A percentile compares a stretch with the other conserved stretches of the same genome.
phyloP scores from a whole-genome alignment of 805 yeast species.

The Saccharomyces kudriavzevii region DNA sequence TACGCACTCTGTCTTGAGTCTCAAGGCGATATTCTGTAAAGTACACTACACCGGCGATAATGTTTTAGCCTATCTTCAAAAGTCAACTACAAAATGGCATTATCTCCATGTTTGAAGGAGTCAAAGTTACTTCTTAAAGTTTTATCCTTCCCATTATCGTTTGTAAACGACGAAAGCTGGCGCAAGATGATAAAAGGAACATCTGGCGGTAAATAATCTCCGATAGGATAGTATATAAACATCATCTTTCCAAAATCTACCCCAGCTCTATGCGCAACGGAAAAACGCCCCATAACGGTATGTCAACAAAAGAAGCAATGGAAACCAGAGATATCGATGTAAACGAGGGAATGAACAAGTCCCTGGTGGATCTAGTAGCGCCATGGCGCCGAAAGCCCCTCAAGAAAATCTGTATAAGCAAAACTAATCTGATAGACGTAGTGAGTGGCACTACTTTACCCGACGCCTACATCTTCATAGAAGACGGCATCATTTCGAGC shows the following conservation, averaged over 20 bases:
- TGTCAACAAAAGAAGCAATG: not conserved
- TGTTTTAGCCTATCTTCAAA: too few relatives aligned
- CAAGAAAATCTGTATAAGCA: conserved; percentile 5
- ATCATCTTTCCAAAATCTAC: not conserved
- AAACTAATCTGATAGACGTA: conserved; percentile 8
- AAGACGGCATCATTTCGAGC: conserved; percentile 7
- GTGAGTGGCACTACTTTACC: conserved; percentile 1
- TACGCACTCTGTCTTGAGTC: too few relatives aligned
- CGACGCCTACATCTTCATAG: conserved; percentile 6
- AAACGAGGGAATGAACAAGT: conserved; percentile 4
- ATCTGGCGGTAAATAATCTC: not conserved
- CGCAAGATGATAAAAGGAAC: not conserved
- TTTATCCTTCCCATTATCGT: not conserved
- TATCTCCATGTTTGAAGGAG: not conserved
- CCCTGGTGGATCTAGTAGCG: not conserved
- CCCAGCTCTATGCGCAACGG: not conserved
- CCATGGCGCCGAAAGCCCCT: conserved; percentile 2
- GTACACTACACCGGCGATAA: too few relatives aligned
- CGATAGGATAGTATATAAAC: not conserved
- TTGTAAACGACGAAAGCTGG: not conserved
- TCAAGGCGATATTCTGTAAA: too few relatives aligned
- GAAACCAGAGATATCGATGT: not conserved
- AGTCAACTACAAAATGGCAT: not conserved
- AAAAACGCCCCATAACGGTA: not conserved
- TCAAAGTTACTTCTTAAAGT: not conserved